phyloP scores from a whole-genome alignment of 192 early-diverging fungal genomes.

The Gigaspora rosea region DNA sequence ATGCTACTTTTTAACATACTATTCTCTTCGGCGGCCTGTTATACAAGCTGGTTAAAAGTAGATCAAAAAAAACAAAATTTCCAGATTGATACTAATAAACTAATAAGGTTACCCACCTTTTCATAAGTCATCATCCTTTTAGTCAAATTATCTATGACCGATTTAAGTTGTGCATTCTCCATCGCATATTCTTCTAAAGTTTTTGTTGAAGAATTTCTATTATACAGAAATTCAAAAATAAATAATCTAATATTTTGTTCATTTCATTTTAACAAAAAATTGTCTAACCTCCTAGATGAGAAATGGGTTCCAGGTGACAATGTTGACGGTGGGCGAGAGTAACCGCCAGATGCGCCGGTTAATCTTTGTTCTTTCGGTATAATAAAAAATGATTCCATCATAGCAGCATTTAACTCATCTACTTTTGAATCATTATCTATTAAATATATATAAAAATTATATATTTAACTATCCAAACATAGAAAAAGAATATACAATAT shows the following conservation, averaged over 20 bases:
- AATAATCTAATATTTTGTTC: background rate
- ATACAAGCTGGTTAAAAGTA: constrained; percentile 2
- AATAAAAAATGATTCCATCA: constrained; percentile 60
- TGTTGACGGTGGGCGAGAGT: background rate
- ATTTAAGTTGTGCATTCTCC: constrained; percentile 67
- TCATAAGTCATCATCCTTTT: constrained; percentile 55
- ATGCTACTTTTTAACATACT: constrained; percentile 63
- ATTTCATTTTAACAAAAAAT: background rate
- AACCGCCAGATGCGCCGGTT: background rate
- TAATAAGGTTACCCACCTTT: constrained; percentile 42
- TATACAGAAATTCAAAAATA: background rate
- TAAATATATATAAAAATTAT: background rate
- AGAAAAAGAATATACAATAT: constrained; percentile 15
- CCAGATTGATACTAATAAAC: background rate
- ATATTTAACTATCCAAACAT: background rate
- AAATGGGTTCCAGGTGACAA: background rate
- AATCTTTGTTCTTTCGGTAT: constrained; percentile 39
- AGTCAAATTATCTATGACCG: constrained; percentile 62
- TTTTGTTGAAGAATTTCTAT: constrained; percentile 39
- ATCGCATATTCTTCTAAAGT: constrained; percentile 65
- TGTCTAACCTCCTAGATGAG: background rate
- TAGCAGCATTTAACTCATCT: constrained; percentile 38
- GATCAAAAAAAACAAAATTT: background rate
- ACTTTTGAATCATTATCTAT: background rate
- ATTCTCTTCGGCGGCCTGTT: constrained; percentile 60